Conservation (phyloP, 2,329 filamentous ascomycete genomes). For the Fusarium zealandicum region DNA sequence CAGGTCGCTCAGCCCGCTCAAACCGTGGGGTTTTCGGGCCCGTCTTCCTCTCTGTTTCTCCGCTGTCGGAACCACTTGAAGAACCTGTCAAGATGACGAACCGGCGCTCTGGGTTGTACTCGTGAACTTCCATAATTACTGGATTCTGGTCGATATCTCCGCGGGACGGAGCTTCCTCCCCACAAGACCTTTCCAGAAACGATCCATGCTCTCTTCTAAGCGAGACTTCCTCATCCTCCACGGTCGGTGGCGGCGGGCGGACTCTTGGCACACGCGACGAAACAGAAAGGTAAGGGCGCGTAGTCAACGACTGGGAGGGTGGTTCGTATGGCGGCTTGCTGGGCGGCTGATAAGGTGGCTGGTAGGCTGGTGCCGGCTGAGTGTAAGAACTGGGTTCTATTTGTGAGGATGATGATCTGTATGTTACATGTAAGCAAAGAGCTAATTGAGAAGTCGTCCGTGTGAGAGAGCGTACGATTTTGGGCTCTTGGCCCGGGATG, state of each 20-base stretch:
- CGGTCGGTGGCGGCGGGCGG: conserved; percentile 68
- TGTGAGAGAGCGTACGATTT: conserved; percentile 36
- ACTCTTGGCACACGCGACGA: conserved; percentile 36
- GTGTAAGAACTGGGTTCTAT: conserved; percentile 28
- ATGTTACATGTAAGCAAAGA: conserved; percentile 22
- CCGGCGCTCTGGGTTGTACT: conserved; percentile 67
- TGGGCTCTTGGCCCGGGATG: conserved; percentile 51
- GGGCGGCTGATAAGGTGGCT: conserved; percentile 3
- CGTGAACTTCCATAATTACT: conserved; percentile 68
- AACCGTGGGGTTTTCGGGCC: conserved; percentile 16
- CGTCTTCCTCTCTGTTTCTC: conserved; percentile 37
- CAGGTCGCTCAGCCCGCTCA: conserved; percentile 22
- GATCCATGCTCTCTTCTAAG: conserved; percentile 66
- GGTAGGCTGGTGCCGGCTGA: conserved; percentile 11
- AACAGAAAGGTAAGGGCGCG: conserved; percentile 25
- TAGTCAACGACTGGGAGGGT: conserved; percentile 26
- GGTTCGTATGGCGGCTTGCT: conserved; percentile 28
- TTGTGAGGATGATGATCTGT: conserved; percentile 30
- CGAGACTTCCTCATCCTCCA: conserved; percentile 73
- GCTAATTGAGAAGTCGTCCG: background rate
- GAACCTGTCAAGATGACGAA: conserved; percentile 65
- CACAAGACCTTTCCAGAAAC: conserved; percentile 38
- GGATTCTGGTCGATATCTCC: conserved; percentile 74
- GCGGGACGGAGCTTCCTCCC: conserved; percentile 65
- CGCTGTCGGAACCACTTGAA: conserved; percentile 35